phyloP scores from a whole-genome alignment of 148 eudicot species.

The Fagopyrum tataricum region DNA sequence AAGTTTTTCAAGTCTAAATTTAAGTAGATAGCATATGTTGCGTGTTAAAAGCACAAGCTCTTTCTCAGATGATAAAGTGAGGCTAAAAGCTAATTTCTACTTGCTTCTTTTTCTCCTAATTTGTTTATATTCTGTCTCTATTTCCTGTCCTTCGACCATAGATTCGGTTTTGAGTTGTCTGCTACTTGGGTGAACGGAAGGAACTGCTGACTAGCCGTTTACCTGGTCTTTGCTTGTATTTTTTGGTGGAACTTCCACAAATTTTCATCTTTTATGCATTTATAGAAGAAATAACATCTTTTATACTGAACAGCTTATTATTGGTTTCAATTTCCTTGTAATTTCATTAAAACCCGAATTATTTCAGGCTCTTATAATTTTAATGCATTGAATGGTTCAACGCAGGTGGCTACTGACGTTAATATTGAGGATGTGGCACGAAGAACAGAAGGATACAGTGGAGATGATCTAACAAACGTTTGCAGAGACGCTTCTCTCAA shows the following conservation, averaged over 20 bases:
- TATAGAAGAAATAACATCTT: neutral
- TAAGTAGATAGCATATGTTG: neutral
- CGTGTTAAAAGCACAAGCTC: too few species aligned
- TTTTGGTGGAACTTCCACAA: neutral
- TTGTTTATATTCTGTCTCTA: neutral
- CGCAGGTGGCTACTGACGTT: constrained; percentile 75
- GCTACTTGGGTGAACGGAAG: neutral
- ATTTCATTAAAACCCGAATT: neutral
- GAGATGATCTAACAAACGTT: constrained; percentile 93
- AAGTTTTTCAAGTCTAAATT: too few species aligned
- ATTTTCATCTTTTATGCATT: neutral
- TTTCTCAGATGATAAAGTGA: too few species aligned
- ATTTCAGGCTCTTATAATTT: neutral
- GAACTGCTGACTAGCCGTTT: neutral
- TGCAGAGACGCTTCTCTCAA: constrained; percentile 93
- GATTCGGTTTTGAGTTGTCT: neutral
- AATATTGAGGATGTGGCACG: constrained; percentile 83
- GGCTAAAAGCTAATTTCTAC: too few species aligned
- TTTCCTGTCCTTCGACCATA: neutral
- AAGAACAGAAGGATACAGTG: constrained; percentile 92
- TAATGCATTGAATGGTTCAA: neutral
- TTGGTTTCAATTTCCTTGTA: neutral
- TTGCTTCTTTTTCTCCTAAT: neutral
- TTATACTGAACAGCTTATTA: neutral
- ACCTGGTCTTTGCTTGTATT: neutral